Evolutionary conservation across 306 rosid genomes (phyloP), one percentile per base, ranked within the genome.

Genomic region (Fragaria iinumae): DNA sequence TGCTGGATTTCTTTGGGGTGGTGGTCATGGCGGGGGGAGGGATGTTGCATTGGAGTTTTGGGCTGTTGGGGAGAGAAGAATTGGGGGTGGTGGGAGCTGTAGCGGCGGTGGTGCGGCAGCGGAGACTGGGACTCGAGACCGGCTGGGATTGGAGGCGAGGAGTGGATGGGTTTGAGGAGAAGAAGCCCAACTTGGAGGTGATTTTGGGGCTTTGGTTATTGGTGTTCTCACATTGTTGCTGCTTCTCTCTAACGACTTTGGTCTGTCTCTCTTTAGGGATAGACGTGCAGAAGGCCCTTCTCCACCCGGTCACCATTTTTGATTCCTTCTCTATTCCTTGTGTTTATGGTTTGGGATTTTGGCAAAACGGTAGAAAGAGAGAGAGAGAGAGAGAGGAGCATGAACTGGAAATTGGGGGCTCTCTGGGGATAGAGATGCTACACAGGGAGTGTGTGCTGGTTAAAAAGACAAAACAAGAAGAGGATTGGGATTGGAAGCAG

Each of bases 211-310:
- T 90, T 9, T 79, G 90, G 72, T 71, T 21, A 74, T 43, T 82
- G 44, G 36, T 66, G 5, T 59, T 80, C 41, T 82, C 84, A 27
- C 75, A 82, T 79, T 78, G 85, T 47, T 86, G 83, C 3, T 43
- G 77, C 80, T 85, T 89, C 25, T 86, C 85, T 16, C 83, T 73
- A 27, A 72, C 13, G 12, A 75, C 79, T 64, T 79, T 86, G 29
- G 88, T 41, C 25, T 88, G 86, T 75, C 73, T 84, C 21, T 92
- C 93, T 81, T 86, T 88, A 9, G 93, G 87, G 63, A 89, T 87
- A 11, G 97, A 92, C 43, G 99, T 91, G 79, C 99, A 96, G 43
- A 96, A 96, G 2, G 97, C 98, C 73, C 97, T 86, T 87, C 98
- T 91, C 99, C 99, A 96, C 38, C 98, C 97, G 25, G 88, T 79